Conservation (phyloP, 345 rosid genomes). For the Eucalyptus curtisii region DNA sequence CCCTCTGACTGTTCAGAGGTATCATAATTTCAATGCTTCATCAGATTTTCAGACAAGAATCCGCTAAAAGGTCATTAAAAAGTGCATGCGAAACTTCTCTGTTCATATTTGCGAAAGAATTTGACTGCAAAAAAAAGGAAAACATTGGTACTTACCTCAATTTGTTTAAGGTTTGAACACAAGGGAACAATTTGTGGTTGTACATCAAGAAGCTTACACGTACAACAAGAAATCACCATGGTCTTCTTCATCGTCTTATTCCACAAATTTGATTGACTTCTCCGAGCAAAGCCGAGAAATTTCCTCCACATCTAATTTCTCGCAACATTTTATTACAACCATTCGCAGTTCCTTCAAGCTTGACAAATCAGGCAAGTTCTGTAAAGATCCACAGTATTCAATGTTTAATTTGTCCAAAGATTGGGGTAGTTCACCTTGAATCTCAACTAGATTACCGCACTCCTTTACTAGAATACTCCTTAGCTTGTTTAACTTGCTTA, state of each 20-base stretch:
- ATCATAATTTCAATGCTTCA: too few relatives aligned
- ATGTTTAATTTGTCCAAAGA: rapidly evolving
- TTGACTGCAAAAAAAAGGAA: not conserved
- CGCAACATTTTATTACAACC: rapidly evolving
- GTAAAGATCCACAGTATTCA: too few relatives aligned
- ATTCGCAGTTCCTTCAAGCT: rapidly evolving
- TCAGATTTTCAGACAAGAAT: too few relatives aligned
- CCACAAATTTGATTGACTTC: too few relatives aligned
- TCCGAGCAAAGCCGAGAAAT: too few relatives aligned
- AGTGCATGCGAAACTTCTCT: not conserved
- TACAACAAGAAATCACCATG: too few relatives aligned
- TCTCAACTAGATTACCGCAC: too few relatives aligned
- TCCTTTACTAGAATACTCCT: rapidly evolving
- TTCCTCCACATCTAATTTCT: too few relatives aligned
- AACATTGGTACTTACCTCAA: not conserved
- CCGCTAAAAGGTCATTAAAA: not conserved
- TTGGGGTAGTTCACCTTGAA: too few relatives aligned
- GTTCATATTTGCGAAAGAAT: not conserved
- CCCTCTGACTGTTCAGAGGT: too few relatives aligned
- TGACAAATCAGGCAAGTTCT: too few relatives aligned
- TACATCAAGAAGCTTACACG: not conserved
- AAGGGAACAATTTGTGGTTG: not conserved
- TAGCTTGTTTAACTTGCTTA: too few relatives aligned
- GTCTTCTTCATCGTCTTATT: rapidly evolving
- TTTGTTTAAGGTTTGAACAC: not conserved